Evolutionary conservation across 768 basidiomycete species (phyloP).

Genomic region (Ramaria sp.): DNA sequence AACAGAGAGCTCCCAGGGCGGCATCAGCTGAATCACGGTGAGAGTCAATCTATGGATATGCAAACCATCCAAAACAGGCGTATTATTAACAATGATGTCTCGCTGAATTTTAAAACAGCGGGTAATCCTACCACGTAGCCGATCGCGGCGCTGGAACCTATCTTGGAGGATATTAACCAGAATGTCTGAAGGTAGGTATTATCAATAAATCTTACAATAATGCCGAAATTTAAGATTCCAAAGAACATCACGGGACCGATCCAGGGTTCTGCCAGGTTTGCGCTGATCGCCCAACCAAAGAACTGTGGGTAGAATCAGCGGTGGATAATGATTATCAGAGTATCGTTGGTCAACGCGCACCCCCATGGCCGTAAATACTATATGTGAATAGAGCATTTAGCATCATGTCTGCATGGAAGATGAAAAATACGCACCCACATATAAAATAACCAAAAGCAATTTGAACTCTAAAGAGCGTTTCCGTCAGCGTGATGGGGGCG

Average conservation of each 20-base stretch:
- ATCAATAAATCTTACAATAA: constrained; percentile 3
- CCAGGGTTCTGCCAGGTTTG: constrained; percentile 8
- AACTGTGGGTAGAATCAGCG: constrained; percentile 7
- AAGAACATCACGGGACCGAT: constrained; percentile 14
- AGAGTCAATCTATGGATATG: constrained; percentile 10
- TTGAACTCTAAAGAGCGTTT: constrained; percentile 11
- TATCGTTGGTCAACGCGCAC: not conserved
- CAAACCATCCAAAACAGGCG: too few relatives aligned
- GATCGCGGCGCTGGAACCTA: constrained; percentile 13
- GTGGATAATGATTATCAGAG: not conserved
- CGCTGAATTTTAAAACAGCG: not conserved
- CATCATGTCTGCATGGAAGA: not conserved
- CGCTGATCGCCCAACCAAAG: constrained; percentile 14
- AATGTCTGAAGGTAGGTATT: not conserved
- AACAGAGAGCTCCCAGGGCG: constrained; percentile 14
- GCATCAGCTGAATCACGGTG: constrained; percentile 13
- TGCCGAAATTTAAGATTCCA: constrained; percentile 15
- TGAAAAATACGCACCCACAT: constrained; percentile 2
- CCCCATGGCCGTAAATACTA: constrained; percentile 17
- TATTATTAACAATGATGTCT: too few relatives aligned
- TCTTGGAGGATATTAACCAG: not conserved
- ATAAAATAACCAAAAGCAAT: constrained; percentile 20
- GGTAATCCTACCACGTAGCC: constrained; percentile 13
- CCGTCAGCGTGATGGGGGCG: constrained; percentile 8
- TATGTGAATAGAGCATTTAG: not conserved